phyloP scores from a whole-genome alignment of 768 basidiomycete species.

The Auricularia heimuer region DNA sequence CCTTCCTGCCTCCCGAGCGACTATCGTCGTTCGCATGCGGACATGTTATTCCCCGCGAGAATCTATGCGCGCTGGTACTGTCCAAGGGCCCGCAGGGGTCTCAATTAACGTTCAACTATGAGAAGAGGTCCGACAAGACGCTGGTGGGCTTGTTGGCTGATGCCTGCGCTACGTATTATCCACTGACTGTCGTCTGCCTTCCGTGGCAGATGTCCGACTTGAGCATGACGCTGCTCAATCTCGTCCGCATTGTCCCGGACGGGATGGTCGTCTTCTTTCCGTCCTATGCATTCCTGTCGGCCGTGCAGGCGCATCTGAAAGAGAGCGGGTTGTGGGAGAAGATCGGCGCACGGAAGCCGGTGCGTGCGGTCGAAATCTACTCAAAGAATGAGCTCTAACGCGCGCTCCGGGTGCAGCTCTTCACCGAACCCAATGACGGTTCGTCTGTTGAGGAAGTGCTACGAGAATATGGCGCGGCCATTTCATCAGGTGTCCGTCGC shows the following conservation, averaged over 20 bases:
- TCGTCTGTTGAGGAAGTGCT: slow-evolving; percentile 65
- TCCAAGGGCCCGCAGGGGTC: slow-evolving; percentile 64
- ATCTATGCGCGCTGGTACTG: slow-evolving; percentile 67
- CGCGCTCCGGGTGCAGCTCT: slow-evolving; percentile 41
- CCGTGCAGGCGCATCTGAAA: slow-evolving; percentile 57
- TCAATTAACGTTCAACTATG: slow-evolving; percentile 73
- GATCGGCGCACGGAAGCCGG: slow-evolving; percentile 66
- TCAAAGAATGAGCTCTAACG: not conserved
- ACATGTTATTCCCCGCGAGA: slow-evolving; percentile 78
- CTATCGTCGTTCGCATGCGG: slow-evolving; percentile 83
- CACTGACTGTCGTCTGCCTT: slow-evolving; percentile 7
- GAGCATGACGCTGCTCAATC: slow-evolving; percentile 75
- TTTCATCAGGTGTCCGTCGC: slow-evolving; percentile 7
- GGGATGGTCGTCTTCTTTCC: slow-evolving; percentile 94
- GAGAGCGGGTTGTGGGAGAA: slow-evolving; percentile 50
- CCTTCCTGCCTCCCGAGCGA: slow-evolving; percentile 45
- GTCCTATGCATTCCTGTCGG: slow-evolving; percentile 74
- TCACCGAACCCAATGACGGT: slow-evolving; percentile 74
- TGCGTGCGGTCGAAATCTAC: slow-evolving; percentile 19
- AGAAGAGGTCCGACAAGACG: slow-evolving; percentile 53
- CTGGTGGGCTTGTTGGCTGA: slow-evolving; percentile 36
- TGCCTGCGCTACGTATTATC: slow-evolving; percentile 1
- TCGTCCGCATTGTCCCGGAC: slow-evolving; percentile 65
- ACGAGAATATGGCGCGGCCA: slow-evolving; percentile 57
- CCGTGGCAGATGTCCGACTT: slow-evolving; percentile 59